Evolutionary conservation across 176 grass and related monocot genomes (phyloP).

Genomic region (Cocos nucifera): DNA sequence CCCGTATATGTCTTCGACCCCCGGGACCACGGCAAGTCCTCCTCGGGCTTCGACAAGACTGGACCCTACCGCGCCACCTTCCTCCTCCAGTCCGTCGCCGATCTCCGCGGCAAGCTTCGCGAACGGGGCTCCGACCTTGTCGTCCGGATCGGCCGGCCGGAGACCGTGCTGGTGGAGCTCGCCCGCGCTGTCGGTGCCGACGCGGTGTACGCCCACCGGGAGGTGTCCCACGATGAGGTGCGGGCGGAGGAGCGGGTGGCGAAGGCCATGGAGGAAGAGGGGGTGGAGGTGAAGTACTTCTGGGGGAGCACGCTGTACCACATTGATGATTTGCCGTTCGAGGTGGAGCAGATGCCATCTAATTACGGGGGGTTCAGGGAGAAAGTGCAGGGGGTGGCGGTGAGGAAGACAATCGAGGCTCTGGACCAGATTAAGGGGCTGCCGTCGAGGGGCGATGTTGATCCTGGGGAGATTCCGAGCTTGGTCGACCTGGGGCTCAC

Average conservation of each 20-base stretch:
- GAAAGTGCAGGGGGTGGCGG: slow-evolving; percentile 47
- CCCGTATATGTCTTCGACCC: slow-evolving; percentile 79
- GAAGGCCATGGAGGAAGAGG: slow-evolving; percentile 76
- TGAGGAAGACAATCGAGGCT: slow-evolving; percentile 50
- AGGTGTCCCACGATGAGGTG: slow-evolving; percentile 77
- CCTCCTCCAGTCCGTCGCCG: slow-evolving; percentile 71
- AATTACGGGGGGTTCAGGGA: slow-evolving; percentile 71
- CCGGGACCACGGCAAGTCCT: slow-evolving; percentile 54
- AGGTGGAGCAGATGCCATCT: slow-evolving; percentile 55
- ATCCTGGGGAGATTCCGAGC: slow-evolving; percentile 73
- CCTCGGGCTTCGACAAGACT: slow-evolving; percentile 64
- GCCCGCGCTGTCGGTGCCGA: slow-evolving; percentile 44
- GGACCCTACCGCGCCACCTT: slow-evolving; percentile 55
- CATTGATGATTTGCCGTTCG: slow-evolving; percentile 75
- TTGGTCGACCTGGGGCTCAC: slow-evolving; percentile 65
- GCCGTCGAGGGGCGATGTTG: slow-evolving; percentile 59
- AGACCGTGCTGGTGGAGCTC: slow-evolving; percentile 74
- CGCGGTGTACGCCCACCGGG: slow-evolving; percentile 69
- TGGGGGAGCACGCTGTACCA: slow-evolving; percentile 93
- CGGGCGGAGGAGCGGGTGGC: slow-evolving; percentile 56
- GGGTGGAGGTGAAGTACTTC: slow-evolving; percentile 89
- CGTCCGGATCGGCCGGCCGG: slow-evolving; percentile 65
- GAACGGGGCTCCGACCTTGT: slow-evolving; percentile 67
- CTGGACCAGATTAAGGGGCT: slow-evolving; percentile 76
- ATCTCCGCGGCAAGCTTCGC: slow-evolving; percentile 59